Percentiles rank a stretch among this genome's conserved stretches.
These are phyloP conservation scores for Metschnikowia sp. DNA, from an alignment of 805 yeast species.

Conservation along the genomic window DNA sequence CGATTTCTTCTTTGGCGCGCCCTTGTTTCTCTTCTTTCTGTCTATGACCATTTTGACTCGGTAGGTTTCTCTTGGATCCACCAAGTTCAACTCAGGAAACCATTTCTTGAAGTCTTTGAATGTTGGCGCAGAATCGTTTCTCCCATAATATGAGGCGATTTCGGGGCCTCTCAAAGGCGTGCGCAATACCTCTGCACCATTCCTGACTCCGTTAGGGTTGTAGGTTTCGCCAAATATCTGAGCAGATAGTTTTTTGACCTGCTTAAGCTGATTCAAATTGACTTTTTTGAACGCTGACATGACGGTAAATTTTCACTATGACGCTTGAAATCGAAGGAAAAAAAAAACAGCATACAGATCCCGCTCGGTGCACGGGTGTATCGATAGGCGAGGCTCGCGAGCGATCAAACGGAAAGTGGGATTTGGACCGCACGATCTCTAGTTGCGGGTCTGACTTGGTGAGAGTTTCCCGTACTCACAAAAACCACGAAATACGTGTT, in stretches of 20 bases:
- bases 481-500: too few relatives aligned
- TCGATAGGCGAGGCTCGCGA: too few relatives aligned
- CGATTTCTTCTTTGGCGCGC: constrained; percentile 74
- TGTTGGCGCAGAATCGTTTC: constrained; percentile 60
- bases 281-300: constrained; percentile 23
- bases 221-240: constrained; percentile 66
- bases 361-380: too few relatives aligned
- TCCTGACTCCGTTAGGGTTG: constrained; percentile 63
- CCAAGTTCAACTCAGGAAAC: constrained; percentile 50
- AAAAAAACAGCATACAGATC: too few relatives aligned
- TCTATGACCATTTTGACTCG: constrained; percentile 59
- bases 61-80: constrained; percentile 67
- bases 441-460: too few relatives aligned
- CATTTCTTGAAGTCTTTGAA: constrained; percentile 56
- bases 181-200: constrained; percentile 68
- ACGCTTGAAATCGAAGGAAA: too few relatives aligned
- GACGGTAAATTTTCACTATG: neutral
- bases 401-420: too few relatives aligned
- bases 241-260: constrained; percentile 58
- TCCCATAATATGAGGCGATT: constrained; percentile 68
- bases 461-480: too few relatives aligned
- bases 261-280: constrained; percentile 49
- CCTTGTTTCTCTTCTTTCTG: constrained; percentile 83
- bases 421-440: too few relatives aligned
- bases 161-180: constrained; percentile 70